Percentiles rank a stretch among this genome's conserved stretches.
These are phyloP conservation scores for Saccharomycopsis capsularis DNA, from an alignment of 805 yeast genomes.

Conservation along the genomic window DNA sequence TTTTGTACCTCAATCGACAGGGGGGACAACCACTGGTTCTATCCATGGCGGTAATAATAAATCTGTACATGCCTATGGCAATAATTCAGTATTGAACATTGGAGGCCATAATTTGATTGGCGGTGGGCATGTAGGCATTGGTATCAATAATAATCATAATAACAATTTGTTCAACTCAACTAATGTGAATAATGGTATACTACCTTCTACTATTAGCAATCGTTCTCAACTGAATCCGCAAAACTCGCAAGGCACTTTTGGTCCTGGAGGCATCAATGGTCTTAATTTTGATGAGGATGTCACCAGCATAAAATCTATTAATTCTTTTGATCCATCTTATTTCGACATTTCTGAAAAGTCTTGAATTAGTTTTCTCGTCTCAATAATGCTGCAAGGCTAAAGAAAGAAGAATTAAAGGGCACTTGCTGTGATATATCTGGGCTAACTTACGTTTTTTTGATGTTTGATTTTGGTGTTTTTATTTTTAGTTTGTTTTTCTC, in stretches of 20 bases:
- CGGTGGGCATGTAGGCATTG: conserved; percentile 5
- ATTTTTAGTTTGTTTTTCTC: not conserved
- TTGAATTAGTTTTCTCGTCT: too few species aligned
- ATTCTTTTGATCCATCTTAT: conserved; percentile 13
- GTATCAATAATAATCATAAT: conserved; percentile 2
- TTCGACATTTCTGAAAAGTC: conserved; percentile 5
- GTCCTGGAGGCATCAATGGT: not conserved
- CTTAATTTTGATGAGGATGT: conserved; percentile 12
- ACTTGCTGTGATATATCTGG: too few species aligned
- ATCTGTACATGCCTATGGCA: not conserved
- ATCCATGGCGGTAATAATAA: not conserved
- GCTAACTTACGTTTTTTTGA: too few species aligned
- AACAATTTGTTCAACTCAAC: not conserved
- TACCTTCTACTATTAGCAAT: not conserved
- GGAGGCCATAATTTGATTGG: conserved; percentile 5
- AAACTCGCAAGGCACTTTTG: too few species aligned
- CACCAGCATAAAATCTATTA: conserved; percentile 6
- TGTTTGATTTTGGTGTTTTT: not conserved
- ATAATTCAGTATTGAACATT: not conserved
- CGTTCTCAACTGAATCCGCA: too few species aligned
- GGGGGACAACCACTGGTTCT: not conserved
- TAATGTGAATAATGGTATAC: not conserved
- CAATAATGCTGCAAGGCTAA: too few species aligned
- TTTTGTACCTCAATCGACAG: conserved; percentile 6
- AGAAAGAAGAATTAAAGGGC: too few species aligned